Evolutionary conservation across 1,139 yeast species (phyloP).

Genomic region (Magnusiomyces ingens): DNA sequence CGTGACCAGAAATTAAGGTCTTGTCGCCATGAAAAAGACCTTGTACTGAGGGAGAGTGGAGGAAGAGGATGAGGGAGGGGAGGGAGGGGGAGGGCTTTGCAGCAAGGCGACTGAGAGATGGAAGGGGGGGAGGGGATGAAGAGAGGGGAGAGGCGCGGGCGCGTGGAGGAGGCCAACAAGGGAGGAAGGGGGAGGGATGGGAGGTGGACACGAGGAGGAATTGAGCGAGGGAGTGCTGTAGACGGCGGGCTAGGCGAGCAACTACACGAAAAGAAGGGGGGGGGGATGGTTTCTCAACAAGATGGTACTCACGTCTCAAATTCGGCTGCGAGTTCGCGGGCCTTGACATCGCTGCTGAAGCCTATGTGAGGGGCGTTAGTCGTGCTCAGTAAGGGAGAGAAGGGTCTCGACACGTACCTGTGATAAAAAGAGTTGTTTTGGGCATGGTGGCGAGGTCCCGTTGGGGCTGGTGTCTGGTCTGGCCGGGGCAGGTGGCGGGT

Average conservation of each 20-base stretch:
- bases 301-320: conserved; percentile 54
- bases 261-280: conserved; percentile 3
- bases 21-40: too few species aligned
- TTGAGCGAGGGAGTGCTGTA: neutral
- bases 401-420: conserved; percentile 32
- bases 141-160: neutral
- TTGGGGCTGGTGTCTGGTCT: too few species aligned
- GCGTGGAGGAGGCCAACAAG: neutral
- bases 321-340: conserved; percentile 60
- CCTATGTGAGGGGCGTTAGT: conserved; percentile 34
- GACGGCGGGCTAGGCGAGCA: too few species aligned
- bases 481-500: neutral
- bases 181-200: neutral
- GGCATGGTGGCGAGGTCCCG: conserved; percentile 1
- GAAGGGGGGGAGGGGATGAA: too few species aligned
- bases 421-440: conserved; percentile 49
- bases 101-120: too few species aligned
- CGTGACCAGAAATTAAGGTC: too few species aligned
- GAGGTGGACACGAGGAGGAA: neutral
- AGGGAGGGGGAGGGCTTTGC: too few species aligned
- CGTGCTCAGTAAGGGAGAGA: neutral
- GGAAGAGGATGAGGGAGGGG: too few species aligned
- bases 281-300: conserved; percentile 1
- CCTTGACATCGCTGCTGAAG: conserved; percentile 51
- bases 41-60: too few species aligned